Conservation (phyloP, 345 rosid species). For the sweet orange (Citrus sinensis) region DVS_A1.0 CM039167.1:6928501-6929000, state of each 20-base stretch:
- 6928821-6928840: constrained; percentile 73
- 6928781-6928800: constrained; percentile 46
- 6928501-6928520: constrained; percentile 46
- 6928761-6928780: constrained; percentile 55
- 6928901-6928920: constrained; percentile 74
- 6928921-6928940: constrained; percentile 67
- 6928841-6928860: constrained; percentile 62
- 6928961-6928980: constrained; percentile 58
- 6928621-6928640: constrained; percentile 63
- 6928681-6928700: constrained; percentile 65
- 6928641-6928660: constrained; percentile 76
- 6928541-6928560: constrained; percentile 63
- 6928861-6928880: constrained; percentile 39
- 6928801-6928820: constrained; percentile 71
- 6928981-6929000: constrained; percentile 65
- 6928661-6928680: constrained; percentile 58
- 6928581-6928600: constrained; percentile 68
- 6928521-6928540: constrained; percentile 71
- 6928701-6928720: constrained; percentile 62
- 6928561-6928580: constrained; percentile 67
- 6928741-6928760: constrained; percentile 49
- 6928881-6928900: constrained; percentile 66
- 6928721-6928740: constrained; percentile 21
- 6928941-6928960: constrained; percentile 73
- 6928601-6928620: constrained; percentile 81